Evolutionary conservation across 1,284 basidiomycete species (phyloP).

Genomic region (Trametes versicolor): DNA sequence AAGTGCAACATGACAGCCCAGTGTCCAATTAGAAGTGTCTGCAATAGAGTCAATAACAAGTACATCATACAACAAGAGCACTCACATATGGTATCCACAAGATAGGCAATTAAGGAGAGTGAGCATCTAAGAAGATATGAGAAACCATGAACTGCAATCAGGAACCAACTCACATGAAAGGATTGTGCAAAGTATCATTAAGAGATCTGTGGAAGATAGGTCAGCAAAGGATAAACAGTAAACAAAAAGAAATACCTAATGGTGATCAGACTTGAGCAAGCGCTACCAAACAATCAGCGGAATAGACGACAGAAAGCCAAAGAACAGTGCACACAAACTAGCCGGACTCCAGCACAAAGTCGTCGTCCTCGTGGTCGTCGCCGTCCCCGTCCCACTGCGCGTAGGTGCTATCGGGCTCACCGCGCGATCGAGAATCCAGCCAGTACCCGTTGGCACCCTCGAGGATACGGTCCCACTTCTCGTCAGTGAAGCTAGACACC

Average conservation of each 20-base stretch:
- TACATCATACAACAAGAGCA: background rate
- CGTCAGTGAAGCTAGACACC: background rate
- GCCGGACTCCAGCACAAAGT: background rate
- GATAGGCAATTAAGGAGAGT: background rate
- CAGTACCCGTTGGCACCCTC: background rate
- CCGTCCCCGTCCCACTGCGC: background rate
- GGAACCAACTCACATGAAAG: background rate
- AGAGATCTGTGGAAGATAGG: background rate
- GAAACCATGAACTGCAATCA: background rate
- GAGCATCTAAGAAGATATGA: background rate
- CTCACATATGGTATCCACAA: background rate
- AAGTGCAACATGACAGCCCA: background rate
- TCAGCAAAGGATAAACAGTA: background rate
- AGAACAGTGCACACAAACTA: background rate
- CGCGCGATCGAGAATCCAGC: background rate
- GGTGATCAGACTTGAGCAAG: background rate
- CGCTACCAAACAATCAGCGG: background rate
- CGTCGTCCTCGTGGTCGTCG: background rate
- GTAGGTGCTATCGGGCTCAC: background rate
- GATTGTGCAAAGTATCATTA: background rate
- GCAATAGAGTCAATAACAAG: background rate
- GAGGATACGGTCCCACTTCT: background rate
- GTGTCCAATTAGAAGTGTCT: background rate
- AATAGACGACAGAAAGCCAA: background rate
- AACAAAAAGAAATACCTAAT: background rate